A percentile compares a stretch with the other conserved stretches of the same genome.
phyloP scores from a whole-genome alignment of 768 basidiomycete genomes.

The Macrolepiota dolichaula region DNA sequence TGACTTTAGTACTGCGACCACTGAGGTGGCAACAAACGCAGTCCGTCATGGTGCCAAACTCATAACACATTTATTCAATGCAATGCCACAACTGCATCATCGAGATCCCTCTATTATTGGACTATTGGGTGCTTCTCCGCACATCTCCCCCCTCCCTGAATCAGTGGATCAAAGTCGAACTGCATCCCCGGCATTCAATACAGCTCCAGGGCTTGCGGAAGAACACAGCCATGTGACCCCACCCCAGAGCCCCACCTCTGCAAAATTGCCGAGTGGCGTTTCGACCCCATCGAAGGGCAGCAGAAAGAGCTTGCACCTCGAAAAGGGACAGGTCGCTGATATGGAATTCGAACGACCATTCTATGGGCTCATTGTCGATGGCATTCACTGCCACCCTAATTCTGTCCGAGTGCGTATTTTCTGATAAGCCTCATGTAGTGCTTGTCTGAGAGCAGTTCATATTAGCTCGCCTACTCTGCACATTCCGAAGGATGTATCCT shows the following conservation, averaged over 20 bases:
- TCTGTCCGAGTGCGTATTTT: constrained; percentile 67
- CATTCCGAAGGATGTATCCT: constrained; percentile 85
- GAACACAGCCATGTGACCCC: background rate
- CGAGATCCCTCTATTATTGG: constrained; percentile 92
- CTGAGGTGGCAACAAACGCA: constrained; percentile 68
- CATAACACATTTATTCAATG: constrained; percentile 92
- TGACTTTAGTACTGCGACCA: constrained; percentile 60
- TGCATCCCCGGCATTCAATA: background rate
- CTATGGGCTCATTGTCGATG: constrained; percentile 89
- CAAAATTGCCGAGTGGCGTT: constrained; percentile 16
- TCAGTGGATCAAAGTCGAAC: background rate
- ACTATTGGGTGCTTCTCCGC: constrained; percentile 74
- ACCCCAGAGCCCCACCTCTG: background rate
- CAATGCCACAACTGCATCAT: constrained; percentile 88
- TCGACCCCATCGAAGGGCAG: constrained; percentile 24
- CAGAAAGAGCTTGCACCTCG: constrained; percentile 36
- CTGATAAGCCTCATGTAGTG: background rate
- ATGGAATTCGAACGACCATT: constrained; percentile 69
- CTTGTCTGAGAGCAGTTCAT: constrained; percentile 4
- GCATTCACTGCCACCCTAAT: constrained; percentile 88
- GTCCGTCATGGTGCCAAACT: constrained; percentile 73
- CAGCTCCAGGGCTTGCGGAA: background rate
- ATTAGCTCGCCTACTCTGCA: constrained; percentile 76
- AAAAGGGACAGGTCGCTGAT: constrained; percentile 47
- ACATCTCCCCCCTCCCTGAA: constrained; percentile 34